Conservation (phyloP, 495 filamentous ascomycete species). For the Xylaria nigripes region DNA sequence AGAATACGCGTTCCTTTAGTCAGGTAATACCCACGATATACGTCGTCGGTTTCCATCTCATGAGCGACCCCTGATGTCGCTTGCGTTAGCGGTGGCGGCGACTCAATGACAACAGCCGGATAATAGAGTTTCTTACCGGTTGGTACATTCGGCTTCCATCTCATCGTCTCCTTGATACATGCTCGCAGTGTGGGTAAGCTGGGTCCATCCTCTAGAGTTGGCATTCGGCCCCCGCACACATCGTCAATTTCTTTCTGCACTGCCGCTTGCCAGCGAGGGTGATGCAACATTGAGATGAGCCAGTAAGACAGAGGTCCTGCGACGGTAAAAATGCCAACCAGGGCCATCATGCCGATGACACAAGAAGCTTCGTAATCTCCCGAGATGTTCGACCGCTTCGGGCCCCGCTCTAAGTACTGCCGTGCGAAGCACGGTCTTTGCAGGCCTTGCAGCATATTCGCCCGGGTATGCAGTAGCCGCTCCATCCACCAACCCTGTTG, state of each 20-base stretch:
- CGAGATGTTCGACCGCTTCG: conserved; percentile 28
- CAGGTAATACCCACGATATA: conserved; percentile 38
- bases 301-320: conserved; percentile 36
- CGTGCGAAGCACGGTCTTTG: conserved; percentile 30
- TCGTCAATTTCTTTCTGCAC: conserved; percentile 48
- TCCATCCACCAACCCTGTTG: conserved; percentile 36
- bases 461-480: conserved; percentile 16
- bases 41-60: conserved; percentile 37
- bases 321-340: conserved; percentile 39
- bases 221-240: conserved; percentile 36
- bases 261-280: conserved; percentile 32
- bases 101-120: not conserved
- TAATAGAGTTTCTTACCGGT: conserved; percentile 21
- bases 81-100: not conserved
- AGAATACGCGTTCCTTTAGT: conserved; percentile 40
- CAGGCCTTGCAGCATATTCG: conserved; percentile 18
- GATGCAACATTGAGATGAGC: conserved; percentile 34
- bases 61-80: conserved; percentile 34
- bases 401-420: conserved; percentile 31
- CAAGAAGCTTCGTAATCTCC: conserved; percentile 35
- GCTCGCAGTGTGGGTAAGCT: conserved; percentile 43
- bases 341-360: conserved; percentile 34
- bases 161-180: conserved; percentile 46
- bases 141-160: conserved; percentile 48
- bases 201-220: conserved; percentile 34